Conservation (phyloP, 148 eudicot species). For the Spergularia bocconei region DNA sequence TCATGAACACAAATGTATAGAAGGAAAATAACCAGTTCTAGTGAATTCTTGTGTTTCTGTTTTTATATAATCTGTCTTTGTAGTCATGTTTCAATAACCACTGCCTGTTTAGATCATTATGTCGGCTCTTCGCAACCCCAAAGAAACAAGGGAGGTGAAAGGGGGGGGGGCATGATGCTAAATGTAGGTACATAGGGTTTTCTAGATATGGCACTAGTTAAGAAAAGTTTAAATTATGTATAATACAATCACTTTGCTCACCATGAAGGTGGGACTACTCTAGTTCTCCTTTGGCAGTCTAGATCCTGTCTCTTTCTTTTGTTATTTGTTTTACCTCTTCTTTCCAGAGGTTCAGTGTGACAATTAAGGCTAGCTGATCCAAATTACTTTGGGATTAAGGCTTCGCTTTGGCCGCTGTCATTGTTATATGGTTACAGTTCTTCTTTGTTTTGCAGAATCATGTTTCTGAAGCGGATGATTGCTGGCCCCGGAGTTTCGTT, state of each 20-base stretch:
- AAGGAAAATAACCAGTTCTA: neutral
- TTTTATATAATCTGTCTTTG: neutral
- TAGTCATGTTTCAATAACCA: neutral
- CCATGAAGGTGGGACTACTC: too few species aligned
- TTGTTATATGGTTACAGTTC: neutral
- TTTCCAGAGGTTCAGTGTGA: neutral
- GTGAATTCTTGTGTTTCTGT: too few species aligned
- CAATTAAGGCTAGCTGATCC: neutral
- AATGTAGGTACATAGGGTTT: neutral
- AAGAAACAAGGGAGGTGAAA: neutral
- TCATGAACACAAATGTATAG: neutral
- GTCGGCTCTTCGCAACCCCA: neutral
- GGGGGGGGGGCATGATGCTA: neutral
- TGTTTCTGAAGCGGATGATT: constrained; percentile 34
- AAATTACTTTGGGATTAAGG: neutral
- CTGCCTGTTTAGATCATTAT: neutral
- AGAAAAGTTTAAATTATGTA: neutral
- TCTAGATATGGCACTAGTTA: neutral
- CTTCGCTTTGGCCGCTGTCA: neutral
- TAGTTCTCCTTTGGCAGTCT: too few species aligned
- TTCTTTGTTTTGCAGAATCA: constrained; percentile 44
- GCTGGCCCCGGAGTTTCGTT: constrained; percentile 29
- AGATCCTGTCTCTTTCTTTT: neutral
- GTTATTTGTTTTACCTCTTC: neutral
- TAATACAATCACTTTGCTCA: neutral